Base-by-base conservation (phyloP, 2,329 filamentous ascomycete species). In the Aspergillus fischeri region DNA sequence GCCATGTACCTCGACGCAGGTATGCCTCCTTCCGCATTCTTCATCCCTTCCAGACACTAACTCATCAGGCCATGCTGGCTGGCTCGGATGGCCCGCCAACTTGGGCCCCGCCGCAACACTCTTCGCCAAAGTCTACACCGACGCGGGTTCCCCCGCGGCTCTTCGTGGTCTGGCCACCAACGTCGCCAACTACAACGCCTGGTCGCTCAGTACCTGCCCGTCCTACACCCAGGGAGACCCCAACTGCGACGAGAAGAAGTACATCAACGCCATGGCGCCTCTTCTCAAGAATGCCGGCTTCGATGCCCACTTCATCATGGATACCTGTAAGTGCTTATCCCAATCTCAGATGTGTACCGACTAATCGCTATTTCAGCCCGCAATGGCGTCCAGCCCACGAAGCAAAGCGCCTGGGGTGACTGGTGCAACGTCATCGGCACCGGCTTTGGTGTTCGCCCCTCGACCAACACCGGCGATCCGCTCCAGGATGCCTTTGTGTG, bases 401-500 rank as follows among this genome's bases (percentile, higher is more conserved):
- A 72, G 3, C 82, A 83, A 67, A 71, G 76, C 56, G 71, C 71
- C 27, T 87, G 85, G 84, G 86, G 85, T 44, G 79, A 88, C 68
- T 89, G 86, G 86, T 89, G 86, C 77, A 89, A 87, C 67, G 79
- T 86, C 59, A 80, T 76, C 50, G 82, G 81, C 32, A 82, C 85
- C 56, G 86, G 86, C 7, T 88, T 88, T 59, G 87, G 86, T 59
- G 72, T 73, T 17, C 81, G 84, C 17, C 85, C 86, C 1, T 82
- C 82, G 3, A 78, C 84, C 17, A 76, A 83, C 67, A 89, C 86
- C 7, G 83, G 82, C 14, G 79, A 85, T 61, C 67, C 73, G 1
- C 75, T 86, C n/a, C 77, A 82, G 35, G 87, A 89, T 69, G 85
- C 86, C 42, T 86, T 89, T 62, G 86, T 88, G 55, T 89, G 86